These are phyloP conservation scores for Boletus reticulatus DNA, from an alignment of 768 basidiomycete genomes.

Conservation along the genomic window DNA sequence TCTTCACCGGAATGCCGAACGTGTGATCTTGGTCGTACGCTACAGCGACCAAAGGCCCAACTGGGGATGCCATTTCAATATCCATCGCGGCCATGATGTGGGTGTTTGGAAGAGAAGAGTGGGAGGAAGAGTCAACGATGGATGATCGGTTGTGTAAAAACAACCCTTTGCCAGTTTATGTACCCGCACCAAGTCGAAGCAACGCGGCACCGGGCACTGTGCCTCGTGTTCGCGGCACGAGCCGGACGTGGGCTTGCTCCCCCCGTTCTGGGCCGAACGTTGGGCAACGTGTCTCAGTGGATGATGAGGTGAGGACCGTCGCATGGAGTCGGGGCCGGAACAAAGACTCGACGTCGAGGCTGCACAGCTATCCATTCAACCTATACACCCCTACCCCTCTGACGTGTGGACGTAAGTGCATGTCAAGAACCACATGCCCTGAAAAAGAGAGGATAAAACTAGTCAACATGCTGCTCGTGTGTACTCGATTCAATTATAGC, in stretches of 20 bases:
- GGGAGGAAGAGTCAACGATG: neutral
- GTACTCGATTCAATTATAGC: neutral
- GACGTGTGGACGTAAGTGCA: no score
- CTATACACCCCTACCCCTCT: no score
- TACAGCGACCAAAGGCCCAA: conserved; percentile 26
- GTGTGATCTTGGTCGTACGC: conserved; percentile 17
- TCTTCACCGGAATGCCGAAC: conserved; percentile 25
- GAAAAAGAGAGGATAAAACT: neutral
- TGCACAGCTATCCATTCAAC: no score
- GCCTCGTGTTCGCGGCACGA: conserved; percentile 31
- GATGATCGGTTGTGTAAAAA: conserved; percentile 15
- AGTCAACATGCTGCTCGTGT: conserved; percentile 10
- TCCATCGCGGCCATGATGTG: conserved; percentile 27
- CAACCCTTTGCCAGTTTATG: conserved; percentile 22
- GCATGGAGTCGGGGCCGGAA: neutral
- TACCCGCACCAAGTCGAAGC: conserved; percentile 14
- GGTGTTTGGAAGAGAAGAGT: neutral
- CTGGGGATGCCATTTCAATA: conserved; percentile 33
- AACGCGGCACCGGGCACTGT: conserved; percentile 23
- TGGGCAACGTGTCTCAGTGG: no score
- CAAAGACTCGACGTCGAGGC: neutral
- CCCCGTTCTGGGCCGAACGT: conserved; percentile 9
- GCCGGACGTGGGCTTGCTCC: conserved; percentile 2
- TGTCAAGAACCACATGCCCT: neutral
- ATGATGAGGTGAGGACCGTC: neutral